phyloP scores from a whole-genome alignment of 2,329 filamentous ascomycete species.

The Exophiala spinifera region DNA sequence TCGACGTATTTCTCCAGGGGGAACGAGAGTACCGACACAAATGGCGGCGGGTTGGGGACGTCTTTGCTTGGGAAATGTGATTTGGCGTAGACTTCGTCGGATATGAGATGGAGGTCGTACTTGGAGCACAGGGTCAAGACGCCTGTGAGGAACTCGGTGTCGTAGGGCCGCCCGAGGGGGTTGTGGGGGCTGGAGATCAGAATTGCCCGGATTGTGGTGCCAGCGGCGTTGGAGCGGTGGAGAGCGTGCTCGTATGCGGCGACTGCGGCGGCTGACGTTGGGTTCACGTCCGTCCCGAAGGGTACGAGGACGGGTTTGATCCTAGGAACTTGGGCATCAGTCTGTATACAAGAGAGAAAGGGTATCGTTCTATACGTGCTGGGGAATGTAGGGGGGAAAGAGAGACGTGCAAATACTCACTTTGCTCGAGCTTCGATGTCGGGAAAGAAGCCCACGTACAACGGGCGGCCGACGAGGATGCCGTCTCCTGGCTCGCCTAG shows the following conservation, averaged over 20 bases:
- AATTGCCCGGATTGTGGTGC: constrained; percentile 45
- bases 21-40: constrained; percentile 49
- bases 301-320: constrained; percentile 25
- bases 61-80: constrained; percentile 45
- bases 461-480: constrained; percentile 46
- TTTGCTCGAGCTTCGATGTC: constrained; percentile 48
- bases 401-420: constrained; percentile 7
- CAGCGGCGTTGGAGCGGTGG: constrained; percentile 36
- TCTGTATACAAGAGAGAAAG: too few relatives aligned
- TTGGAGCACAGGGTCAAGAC: constrained; percentile 50
- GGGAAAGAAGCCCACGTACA: constrained; percentile 49
- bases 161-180: constrained; percentile 50
- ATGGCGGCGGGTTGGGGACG: constrained; percentile 33
- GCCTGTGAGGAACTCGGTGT: constrained; percentile 38
- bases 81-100: constrained; percentile 58
- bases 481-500: constrained; percentile 46
- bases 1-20: constrained; percentile 49
- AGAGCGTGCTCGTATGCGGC: constrained; percentile 46
- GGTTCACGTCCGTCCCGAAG: constrained; percentile 26
- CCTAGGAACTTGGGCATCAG: not conserved
- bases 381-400: not conserved
- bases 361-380: not conserved
- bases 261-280: constrained; percentile 42
- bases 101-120: constrained; percentile 53
- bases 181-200: constrained; percentile 51